These are phyloP conservation scores for Melampsora americana DNA, from an alignment of 1,284 basidiomycete genomes.

Conservation along the genomic window DNA sequence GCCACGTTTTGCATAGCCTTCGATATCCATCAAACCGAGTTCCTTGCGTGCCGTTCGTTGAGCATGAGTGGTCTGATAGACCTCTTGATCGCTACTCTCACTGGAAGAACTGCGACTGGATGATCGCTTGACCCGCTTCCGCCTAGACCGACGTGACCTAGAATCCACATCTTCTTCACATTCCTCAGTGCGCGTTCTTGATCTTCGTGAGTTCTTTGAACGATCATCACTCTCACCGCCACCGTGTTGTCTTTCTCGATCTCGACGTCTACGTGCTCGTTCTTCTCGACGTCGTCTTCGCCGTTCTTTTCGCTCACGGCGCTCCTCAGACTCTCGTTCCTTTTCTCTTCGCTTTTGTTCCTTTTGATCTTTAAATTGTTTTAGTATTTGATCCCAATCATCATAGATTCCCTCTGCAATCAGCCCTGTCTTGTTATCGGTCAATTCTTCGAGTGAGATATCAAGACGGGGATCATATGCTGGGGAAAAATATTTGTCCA, in stretches of 20 bases:
- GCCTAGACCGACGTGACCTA: slow-evolving; percentile 1
- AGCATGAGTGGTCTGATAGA: slow-evolving; percentile 3
- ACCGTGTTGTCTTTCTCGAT: not conserved
- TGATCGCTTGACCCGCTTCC: not conserved
- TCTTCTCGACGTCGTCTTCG: not conserved
- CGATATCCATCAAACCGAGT: slow-evolving; percentile 26
- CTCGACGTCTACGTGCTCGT: not conserved
- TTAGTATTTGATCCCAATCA: slow-evolving; percentile 45
- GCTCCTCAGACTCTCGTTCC: slow-evolving; percentile 8
- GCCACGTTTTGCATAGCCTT: slow-evolving; percentile 32
- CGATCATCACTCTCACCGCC: not conserved
- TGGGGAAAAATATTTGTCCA: slow-evolving; percentile 50
- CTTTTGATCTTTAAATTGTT: slow-evolving; percentile 26
- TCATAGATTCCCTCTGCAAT: slow-evolving; percentile 42
- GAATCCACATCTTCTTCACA: not conserved
- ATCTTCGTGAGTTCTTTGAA: not conserved
- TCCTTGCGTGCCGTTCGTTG: slow-evolving; percentile 6
- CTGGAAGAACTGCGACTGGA: slow-evolving; percentile 1
- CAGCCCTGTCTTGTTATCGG: slow-evolving; percentile 34
- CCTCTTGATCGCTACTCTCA: not conserved
- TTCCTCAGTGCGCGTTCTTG: not conserved
- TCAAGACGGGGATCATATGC: slow-evolving; percentile 46
- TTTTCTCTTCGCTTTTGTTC: slow-evolving; percentile 21
- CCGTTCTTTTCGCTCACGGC: slow-evolving; percentile 14
- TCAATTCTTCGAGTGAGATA: slow-evolving; percentile 33